These are phyloP conservation scores for Colletotrichum eleusines DNA, from an alignment of 2,329 filamentous ascomycete genomes.

Conservation along the genomic window DNA sequence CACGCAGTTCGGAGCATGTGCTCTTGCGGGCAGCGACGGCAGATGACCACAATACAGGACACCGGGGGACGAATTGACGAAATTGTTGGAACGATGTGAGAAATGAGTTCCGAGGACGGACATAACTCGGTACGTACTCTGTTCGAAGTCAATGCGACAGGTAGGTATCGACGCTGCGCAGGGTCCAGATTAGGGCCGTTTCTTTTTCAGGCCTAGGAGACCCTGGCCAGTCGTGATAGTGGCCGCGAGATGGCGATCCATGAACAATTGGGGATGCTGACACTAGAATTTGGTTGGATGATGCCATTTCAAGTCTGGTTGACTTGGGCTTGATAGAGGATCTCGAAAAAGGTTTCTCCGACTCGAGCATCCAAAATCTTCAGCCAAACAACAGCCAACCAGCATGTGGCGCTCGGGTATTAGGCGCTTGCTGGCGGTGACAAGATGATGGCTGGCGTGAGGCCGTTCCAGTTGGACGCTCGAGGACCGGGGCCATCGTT, in stretches of 20 bases:
- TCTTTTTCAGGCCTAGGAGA: conserved; percentile 22
- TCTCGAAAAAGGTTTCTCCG: conserved; percentile 12
- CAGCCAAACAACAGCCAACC: conserved; percentile 18
- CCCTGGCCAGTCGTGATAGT: conserved; percentile 20
- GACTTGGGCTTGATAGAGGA: conserved; percentile 10
- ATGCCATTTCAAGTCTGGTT: not conserved
- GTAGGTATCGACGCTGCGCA: conserved; percentile 14
- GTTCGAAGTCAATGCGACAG: conserved; percentile 9
- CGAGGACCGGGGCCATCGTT: not conserved
- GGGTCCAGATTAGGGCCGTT: conserved; percentile 40
- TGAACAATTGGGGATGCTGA: conserved; percentile 20
- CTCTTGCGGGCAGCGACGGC: conserved; percentile 1
- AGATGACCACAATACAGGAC: conserved; percentile 10
- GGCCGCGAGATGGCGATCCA: conserved; percentile 26
- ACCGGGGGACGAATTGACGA: not conserved
- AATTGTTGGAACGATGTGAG: conserved; percentile 6
- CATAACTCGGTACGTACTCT: conserved; percentile 6
- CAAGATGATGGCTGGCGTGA: conserved; percentile 24
- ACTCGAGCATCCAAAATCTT: conserved; percentile 6
- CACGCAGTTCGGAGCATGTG: conserved; percentile 1
- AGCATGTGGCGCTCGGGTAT: conserved; percentile 31
- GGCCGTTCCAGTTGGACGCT: conserved; percentile 16
- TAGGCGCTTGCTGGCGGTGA: conserved; percentile 28
- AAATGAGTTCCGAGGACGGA: conserved; percentile 26
- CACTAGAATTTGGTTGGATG: not conserved